Conservation (phyloP, 768 basidiomycete genomes). For the Amanita phalloides region DNA sequence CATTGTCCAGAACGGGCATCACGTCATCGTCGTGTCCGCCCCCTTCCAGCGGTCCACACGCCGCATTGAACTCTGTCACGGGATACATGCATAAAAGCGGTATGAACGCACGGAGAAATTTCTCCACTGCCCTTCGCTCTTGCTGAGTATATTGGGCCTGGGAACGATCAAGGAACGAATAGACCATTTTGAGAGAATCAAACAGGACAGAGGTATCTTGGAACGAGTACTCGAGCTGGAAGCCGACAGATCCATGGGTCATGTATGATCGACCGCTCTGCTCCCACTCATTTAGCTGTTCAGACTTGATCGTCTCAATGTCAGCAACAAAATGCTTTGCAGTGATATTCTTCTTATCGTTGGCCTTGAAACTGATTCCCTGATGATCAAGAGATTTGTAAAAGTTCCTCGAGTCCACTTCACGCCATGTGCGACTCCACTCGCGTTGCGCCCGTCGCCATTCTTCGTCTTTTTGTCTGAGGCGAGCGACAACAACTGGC, state of each 20-base stretch:
- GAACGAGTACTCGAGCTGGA: slow-evolving; percentile 75
- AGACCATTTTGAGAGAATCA: slow-evolving; percentile 84
- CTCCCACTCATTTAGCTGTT: slow-evolving; percentile 37
- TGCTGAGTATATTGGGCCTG: slow-evolving; percentile 59
- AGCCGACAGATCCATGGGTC: slow-evolving; percentile 36
- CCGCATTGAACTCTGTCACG: slow-evolving; percentile 54
- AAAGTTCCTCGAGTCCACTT: slow-evolving; percentile 94
- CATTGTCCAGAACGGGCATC: slow-evolving; percentile 19
- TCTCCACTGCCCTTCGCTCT: slow-evolving; percentile 79
- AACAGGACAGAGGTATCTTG: slow-evolving; percentile 72
- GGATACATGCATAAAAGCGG: slow-evolving; percentile 70
- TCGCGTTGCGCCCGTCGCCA: slow-evolving; percentile 92
- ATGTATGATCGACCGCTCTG: slow-evolving; percentile 26
- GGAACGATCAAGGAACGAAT: slow-evolving; percentile 85
- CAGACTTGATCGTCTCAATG: slow-evolving; percentile 58
- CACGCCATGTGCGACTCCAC: slow-evolving; percentile 95
- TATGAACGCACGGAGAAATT: slow-evolving; percentile 76
- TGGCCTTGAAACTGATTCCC: slow-evolving; percentile 87
- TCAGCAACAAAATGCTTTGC: slow-evolving; percentile 75
- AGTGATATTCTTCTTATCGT: slow-evolving; percentile 90
- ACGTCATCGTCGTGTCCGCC: slow-evolving; percentile 29
- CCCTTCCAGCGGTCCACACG: slow-evolving; percentile 45
- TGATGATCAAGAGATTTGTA: slow-evolving; percentile 97
- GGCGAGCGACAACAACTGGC: slow-evolving; percentile 79
- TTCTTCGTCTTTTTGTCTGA: slow-evolving; percentile 94